Percentiles rank a stretch among this genome's conserved stretches.
Conservation (phyloP, 257 asterid genomes). For the Solanum chiquidenum region DNA sequence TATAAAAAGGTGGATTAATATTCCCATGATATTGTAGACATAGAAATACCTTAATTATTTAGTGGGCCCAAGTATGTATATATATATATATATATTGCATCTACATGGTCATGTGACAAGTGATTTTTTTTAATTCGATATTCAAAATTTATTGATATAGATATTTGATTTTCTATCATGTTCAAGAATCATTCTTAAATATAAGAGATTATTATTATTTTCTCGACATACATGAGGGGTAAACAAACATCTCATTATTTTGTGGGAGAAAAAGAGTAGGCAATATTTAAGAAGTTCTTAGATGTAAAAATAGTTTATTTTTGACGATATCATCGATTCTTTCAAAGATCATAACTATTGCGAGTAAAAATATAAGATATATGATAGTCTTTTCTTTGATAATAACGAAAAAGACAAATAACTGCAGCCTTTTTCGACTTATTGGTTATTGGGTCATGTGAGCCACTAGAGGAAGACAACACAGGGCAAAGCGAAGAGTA, state of each 20-base stretch:
- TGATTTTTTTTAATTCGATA: not conserved
- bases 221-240: not conserved
- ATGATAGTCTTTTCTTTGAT: not conserved
- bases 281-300: too few relatives aligned
- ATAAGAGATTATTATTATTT: not conserved
- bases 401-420: not conserved
- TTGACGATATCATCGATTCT: not conserved
- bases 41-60: not conserved
- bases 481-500: accelerated
- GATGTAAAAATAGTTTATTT: not conserved
- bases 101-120: not conserved
- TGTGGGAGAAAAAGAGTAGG: not conserved
- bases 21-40: not conserved
- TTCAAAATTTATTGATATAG: not conserved
- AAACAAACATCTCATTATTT: not conserved
- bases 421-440: not conserved
- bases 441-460: not conserved
- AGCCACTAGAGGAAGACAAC: not conserved
- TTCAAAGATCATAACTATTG: not conserved
- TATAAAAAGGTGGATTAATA: not conserved
- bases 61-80: not conserved
- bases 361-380: not conserved
- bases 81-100: not conserved
- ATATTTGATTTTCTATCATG: not conserved
- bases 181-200: not conserved